Percentiles rank a stretch among this genome's conserved stretches.
Conservation (phyloP, 371 early-diverging fungal genomes). For the Mortierella sp. region DNA sequence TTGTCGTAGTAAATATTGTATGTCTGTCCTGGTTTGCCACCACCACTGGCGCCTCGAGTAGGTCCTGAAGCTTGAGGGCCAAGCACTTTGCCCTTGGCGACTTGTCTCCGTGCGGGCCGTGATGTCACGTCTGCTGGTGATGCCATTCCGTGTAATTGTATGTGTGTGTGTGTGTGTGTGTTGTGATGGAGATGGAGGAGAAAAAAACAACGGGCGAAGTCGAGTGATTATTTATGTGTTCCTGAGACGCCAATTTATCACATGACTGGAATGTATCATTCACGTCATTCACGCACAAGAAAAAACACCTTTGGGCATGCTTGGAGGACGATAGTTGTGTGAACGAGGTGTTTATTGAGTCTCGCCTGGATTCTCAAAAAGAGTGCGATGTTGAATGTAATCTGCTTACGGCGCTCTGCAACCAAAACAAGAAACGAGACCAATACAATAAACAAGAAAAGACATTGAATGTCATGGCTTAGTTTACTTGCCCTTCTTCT, state of each 20-base stretch:
- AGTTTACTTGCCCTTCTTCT: slow-evolving; percentile 63
- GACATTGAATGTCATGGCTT: background rate
- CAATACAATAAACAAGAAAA: background rate
- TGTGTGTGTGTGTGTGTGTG: background rate
- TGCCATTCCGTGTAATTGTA: background rate
- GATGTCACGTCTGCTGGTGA: slow-evolving; percentile 16
- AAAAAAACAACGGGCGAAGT: background rate
- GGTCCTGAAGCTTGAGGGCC: slow-evolving; percentile 30
- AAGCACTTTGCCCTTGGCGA: slow-evolving; percentile 36
- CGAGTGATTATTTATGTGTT: background rate
- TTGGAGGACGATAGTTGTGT: background rate
- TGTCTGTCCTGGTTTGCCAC: slow-evolving; percentile 41
- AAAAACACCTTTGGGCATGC: background rate
- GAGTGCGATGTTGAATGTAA: background rate
- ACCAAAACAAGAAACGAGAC: background rate
- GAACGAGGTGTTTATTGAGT: background rate
- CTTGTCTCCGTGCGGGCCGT: slow-evolving; percentile 46
- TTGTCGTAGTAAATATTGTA: slow-evolving; percentile 89
- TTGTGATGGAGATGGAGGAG: background rate
- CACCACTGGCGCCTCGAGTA: background rate
- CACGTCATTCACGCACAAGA: background rate
- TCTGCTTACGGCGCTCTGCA: background rate
- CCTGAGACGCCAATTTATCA: no score
- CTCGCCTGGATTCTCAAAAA: background rate
- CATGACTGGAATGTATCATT: background rate